Conservation (phyloP, 495 filamentous ascomycete species). For the Aspergillus ellipticus region DNA sequence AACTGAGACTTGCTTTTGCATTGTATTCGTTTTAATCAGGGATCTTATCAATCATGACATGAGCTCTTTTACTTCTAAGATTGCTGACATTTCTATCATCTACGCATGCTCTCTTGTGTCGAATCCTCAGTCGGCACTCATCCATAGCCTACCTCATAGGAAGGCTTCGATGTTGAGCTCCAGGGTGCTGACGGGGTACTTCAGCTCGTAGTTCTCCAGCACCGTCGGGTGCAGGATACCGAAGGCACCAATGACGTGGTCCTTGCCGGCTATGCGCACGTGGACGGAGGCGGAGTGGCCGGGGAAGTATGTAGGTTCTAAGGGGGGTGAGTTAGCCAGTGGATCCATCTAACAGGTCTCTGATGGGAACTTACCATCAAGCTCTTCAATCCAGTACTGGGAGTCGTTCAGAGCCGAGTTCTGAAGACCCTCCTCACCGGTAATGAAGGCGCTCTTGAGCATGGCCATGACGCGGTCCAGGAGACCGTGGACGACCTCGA, state of each 20-base stretch:
- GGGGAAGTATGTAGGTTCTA: slow-evolving; percentile 83
- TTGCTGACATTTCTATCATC: slow-evolving; percentile 1
- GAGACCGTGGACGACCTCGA: slow-evolving; percentile 93
- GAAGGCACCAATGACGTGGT: slow-evolving; percentile 74
- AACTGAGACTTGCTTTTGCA: neutral
- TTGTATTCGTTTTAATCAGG: neutral
- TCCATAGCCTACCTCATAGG: slow-evolving; percentile 50
- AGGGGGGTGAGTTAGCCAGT: slow-evolving; percentile 9
- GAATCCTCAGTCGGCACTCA: neutral
- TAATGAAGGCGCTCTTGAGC: slow-evolving; percentile 79
- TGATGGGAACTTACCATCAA: slow-evolving; percentile 57
- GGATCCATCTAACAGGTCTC: slow-evolving; percentile 2
- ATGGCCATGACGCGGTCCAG: slow-evolving; percentile 89
- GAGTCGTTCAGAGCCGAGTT: slow-evolving; percentile 53
- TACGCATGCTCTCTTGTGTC: slow-evolving; percentile 9
- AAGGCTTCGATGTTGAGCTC: slow-evolving; percentile 96
- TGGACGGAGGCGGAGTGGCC: slow-evolving; percentile 85
- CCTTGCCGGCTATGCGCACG: slow-evolving; percentile 65
- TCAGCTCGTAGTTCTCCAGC: slow-evolving; percentile 88
- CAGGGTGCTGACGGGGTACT: slow-evolving; percentile 89
- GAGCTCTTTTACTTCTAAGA: slow-evolving; percentile 7
- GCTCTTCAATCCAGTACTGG: slow-evolving; percentile 87
- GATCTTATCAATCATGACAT: slow-evolving; percentile 4
- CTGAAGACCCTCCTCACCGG: slow-evolving; percentile 65
- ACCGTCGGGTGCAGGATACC: slow-evolving; percentile 92